phyloP scores from a whole-genome alignment of 2,329 filamentous ascomycete species.

The Cordyceps cicadae region DNA sequence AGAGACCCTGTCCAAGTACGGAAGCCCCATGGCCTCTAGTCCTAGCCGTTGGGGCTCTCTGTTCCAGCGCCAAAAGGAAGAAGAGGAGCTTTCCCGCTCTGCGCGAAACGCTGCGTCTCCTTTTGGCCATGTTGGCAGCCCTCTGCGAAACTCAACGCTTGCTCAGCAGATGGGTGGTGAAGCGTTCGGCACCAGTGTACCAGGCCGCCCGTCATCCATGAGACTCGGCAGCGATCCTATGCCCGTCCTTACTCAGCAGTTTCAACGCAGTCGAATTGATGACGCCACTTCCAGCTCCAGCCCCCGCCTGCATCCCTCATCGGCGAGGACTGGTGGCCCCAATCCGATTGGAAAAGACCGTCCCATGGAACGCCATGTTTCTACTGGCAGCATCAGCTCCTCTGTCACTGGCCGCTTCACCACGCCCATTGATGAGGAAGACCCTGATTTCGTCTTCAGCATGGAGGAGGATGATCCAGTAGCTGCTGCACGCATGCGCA shows the following conservation, averaged over 20 bases:
- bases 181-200: constrained; percentile 26
- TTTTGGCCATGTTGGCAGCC: constrained; percentile 59
- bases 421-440: constrained; percentile 58
- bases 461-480: constrained; percentile 55
- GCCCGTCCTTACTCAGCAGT: constrained; percentile 52
- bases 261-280: constrained; percentile 50
- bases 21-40: constrained; percentile 51
- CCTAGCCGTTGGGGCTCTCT: constrained; percentile 54
- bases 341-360: constrained; percentile 34
- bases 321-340: constrained; percentile 34
- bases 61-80: constrained; percentile 52
- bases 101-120: constrained; percentile 37
- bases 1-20: constrained; percentile 48
- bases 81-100: constrained; percentile 39
- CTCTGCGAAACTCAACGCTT: constrained; percentile 54
- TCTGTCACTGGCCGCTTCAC: constrained; percentile 49
- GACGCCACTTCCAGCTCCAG: constrained; percentile 37
- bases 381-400: constrained; percentile 49
- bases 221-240: constrained; percentile 43
- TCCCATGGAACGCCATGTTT: constrained; percentile 48
- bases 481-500: constrained; percentile 35
- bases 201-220: constrained; percentile 29
- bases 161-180: constrained; percentile 49
- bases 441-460: constrained; percentile 54
- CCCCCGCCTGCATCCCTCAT: constrained; percentile 43